Evolutionary conservation across 768 basidiomycete genomes (phyloP).

Genomic region (Termitomyces titanicus): DNA sequence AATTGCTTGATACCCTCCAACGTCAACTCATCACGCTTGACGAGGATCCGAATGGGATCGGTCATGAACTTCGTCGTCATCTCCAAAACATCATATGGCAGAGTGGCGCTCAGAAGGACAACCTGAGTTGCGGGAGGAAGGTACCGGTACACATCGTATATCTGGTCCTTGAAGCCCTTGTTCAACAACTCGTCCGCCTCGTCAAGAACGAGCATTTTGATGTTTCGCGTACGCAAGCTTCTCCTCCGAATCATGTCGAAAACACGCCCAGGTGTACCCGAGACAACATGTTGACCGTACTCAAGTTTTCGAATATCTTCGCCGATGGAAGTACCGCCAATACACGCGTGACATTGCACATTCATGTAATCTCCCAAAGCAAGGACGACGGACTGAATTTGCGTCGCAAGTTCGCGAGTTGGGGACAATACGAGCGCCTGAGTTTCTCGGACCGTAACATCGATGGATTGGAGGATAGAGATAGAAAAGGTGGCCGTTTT

Average conservation of each 20-base stretch:
- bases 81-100: slow-evolving; percentile 96
- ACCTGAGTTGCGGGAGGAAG: slow-evolving; percentile 97
- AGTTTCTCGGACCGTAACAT: slow-evolving; percentile 89
- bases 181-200: slow-evolving; percentile 96
- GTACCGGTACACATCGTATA: slow-evolving; percentile 97
- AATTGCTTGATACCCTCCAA: slow-evolving; percentile 96
- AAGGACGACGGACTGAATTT: slow-evolving; percentile 95
- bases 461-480: slow-evolving; percentile 96
- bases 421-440: slow-evolving; percentile 96
- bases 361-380: slow-evolving; percentile 99
- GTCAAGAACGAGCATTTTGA: slow-evolving; percentile 96
- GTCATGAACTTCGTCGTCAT: slow-evolving; percentile 99
- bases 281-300: slow-evolving; percentile 96
- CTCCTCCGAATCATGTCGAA: slow-evolving; percentile 98
- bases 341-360: slow-evolving; percentile 97
- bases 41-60: slow-evolving; percentile 95
- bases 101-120: slow-evolving; percentile 91
- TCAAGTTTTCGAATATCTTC: slow-evolving; percentile 98
- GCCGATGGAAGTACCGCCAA: slow-evolving; percentile 94
- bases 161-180: slow-evolving; percentile 99
- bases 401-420: slow-evolving; percentile 98
- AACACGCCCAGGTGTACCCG: slow-evolving; percentile 95
- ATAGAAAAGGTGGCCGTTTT: slow-evolving; percentile 99
- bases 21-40: slow-evolving; percentile 99
- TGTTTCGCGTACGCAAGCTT: slow-evolving; percentile 89